Evolutionary conservation across 768 basidiomycete genomes (phyloP).

Genomic region (Mycena maculata): DNA sequence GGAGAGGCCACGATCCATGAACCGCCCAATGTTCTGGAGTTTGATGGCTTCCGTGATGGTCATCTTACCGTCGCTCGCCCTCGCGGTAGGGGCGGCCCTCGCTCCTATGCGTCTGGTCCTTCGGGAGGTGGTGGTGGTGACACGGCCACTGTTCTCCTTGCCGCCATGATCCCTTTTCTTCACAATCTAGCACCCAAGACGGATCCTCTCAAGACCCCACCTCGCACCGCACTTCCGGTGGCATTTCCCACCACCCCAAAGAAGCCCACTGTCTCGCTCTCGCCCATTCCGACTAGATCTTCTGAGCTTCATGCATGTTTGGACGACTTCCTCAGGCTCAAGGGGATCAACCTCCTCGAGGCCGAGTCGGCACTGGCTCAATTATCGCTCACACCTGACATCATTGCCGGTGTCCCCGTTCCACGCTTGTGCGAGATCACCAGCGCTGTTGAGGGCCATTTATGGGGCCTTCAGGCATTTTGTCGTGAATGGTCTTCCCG

Average conservation of each 20-base stretch:
- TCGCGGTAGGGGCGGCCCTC: constrained; percentile 28
- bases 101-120: not conserved
- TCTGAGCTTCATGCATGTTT: constrained; percentile 5
- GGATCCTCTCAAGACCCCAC: not conserved
- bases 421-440: constrained; percentile 30
- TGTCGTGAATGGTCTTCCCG: constrained; percentile 28
- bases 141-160: not conserved
- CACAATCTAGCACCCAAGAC: not conserved
- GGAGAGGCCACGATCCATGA: constrained; percentile 22
- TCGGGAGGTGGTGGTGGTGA: too few species aligned
- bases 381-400: constrained; percentile 30
- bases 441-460: constrained; percentile 31
- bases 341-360: not conserved
- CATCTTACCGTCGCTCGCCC: constrained; percentile 5
- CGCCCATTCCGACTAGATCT: not conserved
- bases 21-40: constrained; percentile 27
- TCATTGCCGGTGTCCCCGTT: constrained; percentile 29
- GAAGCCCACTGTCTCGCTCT: not conserved
- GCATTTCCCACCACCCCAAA: not conserved
- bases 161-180: not conserved
- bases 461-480: constrained; percentile 27
- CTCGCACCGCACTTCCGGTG: not conserved
- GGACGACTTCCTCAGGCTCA: not conserved
- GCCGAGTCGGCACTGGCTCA: not conserved
- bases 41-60: constrained; percentile 31